Evolutionary conservation across 257 asterid genomes (phyloP), one percentile per base, ranked within the genome.

Genomic region (Ajuga chamaepitys): DNA sequence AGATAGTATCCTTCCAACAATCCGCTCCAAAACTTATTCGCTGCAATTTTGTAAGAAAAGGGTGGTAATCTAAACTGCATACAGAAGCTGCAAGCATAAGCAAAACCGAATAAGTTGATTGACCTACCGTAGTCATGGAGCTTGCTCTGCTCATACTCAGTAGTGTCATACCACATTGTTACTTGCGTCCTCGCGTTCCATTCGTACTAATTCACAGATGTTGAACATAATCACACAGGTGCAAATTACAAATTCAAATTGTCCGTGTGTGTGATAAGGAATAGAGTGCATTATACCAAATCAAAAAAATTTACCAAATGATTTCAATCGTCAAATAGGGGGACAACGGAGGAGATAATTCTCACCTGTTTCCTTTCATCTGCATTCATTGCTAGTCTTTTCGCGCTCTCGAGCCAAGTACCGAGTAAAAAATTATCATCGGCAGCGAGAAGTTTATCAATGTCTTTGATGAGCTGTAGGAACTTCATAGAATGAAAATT

Each of bases 171-270:
- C 99, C 99, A 89, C 97, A 93, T 93, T 11, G 99, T 93, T 66
- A 93, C 85, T 83, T 89, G 97, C 8, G 97, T 93, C 78, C 99
- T 86, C 18, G 99, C 99, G 17, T 89, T 93, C 99, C 97, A 89
- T 77, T 93, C 96, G 10, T 89, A 86, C 97, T 89, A 68, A 60
- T 81, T 41, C 63, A 65, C 14, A 44, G 9, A 26, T 28, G n/a
- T n/a, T n/a, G 30, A 46, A 28, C 17, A 38, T 24, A 35, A 44
- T 12, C n/a, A 62, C n/a, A 17, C 7, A 18, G 12, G 17, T 16
- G 0, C 38, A 3, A 66, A 24, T 58, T 37, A 22, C 25, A 58
- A 35, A n/a, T n/a, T n/a, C n/a, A n/a, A n/a, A n/a, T n/a, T n/a
- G n/a, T n/a, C n/a, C n/a, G n/a, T 30, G 37, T 1, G 37, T 30